phyloP scores from a whole-genome alignment of 129 eudicot genomes.

The carrot (Daucus carota) region DH1_v3.0 NC_030386.2:30145501-30146000 shows the following conservation, averaged over 20 bases:
- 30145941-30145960: not conserved
- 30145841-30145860: not conserved
- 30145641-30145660: not conserved
- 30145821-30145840: not conserved
- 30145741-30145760: not conserved
- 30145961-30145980: conserved; percentile 23
- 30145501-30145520: not conserved
- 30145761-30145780: conserved; percentile 19
- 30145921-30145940: not conserved
- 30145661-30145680: conserved; percentile 19
- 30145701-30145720: conserved; percentile 19
- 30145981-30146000: conserved; percentile 31
- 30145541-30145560: not conserved
- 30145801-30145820: conserved; percentile 52
- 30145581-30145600: not conserved
- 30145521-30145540: not conserved
- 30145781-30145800: conserved; percentile 40
- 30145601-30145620: not conserved
- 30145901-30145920: not conserved
- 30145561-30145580: not conserved
- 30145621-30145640: not conserved
- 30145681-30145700: conserved; percentile 46
- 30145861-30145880: conserved; percentile 1
- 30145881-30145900: not conserved
- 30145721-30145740: conserved; percentile 8